Conservation (phyloP, 2,329 filamentous ascomycete genomes). For the Cercospora beticola region DNA sequence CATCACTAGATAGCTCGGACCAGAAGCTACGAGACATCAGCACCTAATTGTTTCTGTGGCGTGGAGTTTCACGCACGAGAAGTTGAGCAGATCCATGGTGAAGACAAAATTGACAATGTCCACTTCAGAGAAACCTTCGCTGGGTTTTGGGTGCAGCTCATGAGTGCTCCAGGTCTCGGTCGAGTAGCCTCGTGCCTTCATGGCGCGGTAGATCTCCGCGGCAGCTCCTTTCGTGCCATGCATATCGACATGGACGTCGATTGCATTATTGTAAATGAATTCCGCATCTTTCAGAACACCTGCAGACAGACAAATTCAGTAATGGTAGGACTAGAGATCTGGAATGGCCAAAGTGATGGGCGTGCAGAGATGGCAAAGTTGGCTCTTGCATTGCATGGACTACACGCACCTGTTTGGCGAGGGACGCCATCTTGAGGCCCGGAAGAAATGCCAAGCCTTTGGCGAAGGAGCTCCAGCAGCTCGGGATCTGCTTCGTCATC, state of each 20-base stretch:
- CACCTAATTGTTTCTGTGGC: neutral
- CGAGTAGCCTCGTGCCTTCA: constrained; percentile 81
- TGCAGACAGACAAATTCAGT: constrained; percentile 51
- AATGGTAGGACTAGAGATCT: neutral
- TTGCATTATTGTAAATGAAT: constrained; percentile 85
- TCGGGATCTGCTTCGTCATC: constrained; percentile 90
- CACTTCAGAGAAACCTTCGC: constrained; percentile 34
- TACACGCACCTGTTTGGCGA: constrained; percentile 34
- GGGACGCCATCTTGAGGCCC: constrained; percentile 30
- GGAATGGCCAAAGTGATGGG: neutral
- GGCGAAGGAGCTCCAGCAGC: constrained; percentile 78
- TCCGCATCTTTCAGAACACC: constrained; percentile 80
- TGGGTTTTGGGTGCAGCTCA: constrained; percentile 76
- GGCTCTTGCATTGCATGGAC: neutral
- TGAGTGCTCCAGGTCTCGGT: constrained; percentile 84
- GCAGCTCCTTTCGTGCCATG: constrained; percentile 79
- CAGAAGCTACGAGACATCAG: constrained; percentile 65
- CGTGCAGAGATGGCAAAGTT: neutral
- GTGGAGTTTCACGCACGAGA: constrained; percentile 50
- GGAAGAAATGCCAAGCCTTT: constrained; percentile 61
- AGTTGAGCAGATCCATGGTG: constrained; percentile 94
- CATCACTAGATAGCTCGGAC: constrained; percentile 68
- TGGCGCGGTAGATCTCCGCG: constrained; percentile 71
- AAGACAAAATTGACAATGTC: constrained; percentile 80
- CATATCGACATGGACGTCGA: constrained; percentile 88